phyloP scores from a whole-genome alignment of 1,284 basidiomycete genomes.

The Somion occarium region DNA sequence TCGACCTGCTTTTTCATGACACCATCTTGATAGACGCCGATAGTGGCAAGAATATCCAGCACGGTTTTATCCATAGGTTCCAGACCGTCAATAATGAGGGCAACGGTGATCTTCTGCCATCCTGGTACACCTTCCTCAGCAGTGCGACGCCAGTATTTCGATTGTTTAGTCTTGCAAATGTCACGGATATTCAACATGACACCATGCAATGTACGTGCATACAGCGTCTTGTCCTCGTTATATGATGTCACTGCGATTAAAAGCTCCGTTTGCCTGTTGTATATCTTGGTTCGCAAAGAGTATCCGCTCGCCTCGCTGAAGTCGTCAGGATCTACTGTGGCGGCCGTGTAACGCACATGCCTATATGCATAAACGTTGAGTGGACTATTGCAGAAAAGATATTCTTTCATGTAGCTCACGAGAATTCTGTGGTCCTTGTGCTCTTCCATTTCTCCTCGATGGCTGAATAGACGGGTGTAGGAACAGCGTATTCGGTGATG shows the following conservation, averaged over 20 bases:
- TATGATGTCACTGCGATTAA: constrained; percentile 90
- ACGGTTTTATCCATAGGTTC: constrained; percentile 96
- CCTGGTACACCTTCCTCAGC: constrained; percentile 85
- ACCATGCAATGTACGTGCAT: constrained; percentile 89
- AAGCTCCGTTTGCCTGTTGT: constrained; percentile 88
- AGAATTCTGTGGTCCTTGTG: constrained; percentile 78
- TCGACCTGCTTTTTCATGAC: constrained; percentile 95
- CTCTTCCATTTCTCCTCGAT: constrained; percentile 78
- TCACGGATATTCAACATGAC: constrained; percentile 99
- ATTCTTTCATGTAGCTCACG: constrained; percentile 53
- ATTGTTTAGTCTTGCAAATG: constrained; percentile 95
- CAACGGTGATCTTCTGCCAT: constrained; percentile 94
- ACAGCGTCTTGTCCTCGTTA: constrained; percentile 92
- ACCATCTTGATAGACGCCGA: constrained; percentile 91
- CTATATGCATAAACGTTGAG: constrained; percentile 29
- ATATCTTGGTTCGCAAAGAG: constrained; percentile 80
- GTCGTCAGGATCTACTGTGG: constrained; percentile 93
- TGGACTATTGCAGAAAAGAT: neutral
- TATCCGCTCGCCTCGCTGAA: constrained; percentile 81
- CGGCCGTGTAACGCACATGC: constrained; percentile 91
- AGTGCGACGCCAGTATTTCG: constrained; percentile 86
- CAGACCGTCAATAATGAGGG: constrained; percentile 90
- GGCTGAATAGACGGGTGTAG: constrained; percentile 81
- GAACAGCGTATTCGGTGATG: constrained; percentile 88
- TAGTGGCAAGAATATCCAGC: constrained; percentile 82